Percentiles rank a stretch among this genome's conserved stretches.
Conservation (phyloP, 108 stramenopile genomes). For the Chaetoceros tenuissimus region DNA sequence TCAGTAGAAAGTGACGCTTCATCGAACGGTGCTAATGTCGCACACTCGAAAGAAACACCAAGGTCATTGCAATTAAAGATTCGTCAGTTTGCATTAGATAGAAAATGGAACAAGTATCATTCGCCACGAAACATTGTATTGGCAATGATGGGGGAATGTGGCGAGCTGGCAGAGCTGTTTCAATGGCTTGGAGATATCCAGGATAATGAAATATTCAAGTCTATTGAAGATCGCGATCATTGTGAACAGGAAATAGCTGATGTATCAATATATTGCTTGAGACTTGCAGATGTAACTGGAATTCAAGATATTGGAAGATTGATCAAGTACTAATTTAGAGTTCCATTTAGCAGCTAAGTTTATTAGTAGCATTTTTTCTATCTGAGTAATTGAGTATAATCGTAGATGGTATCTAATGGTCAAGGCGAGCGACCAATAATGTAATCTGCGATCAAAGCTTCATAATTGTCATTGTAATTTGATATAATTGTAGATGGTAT, state of each 20-base stretch:
- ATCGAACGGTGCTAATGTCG: neutral
- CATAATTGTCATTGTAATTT: no score
- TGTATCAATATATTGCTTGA: conserved; percentile 82
- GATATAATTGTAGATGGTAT: no score
- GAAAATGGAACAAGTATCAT: conserved; percentile 75
- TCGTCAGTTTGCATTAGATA: conserved; percentile 47
- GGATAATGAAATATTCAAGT: neutral
- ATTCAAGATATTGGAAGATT: conserved; percentile 4
- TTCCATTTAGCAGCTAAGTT: no score
- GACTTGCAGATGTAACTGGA: conserved; percentile 62
- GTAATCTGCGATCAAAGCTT: no score
- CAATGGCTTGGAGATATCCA: conserved; percentile 71
- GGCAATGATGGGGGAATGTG: conserved; percentile 84
- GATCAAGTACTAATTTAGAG: no score
- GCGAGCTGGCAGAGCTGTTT: conserved; percentile 85
- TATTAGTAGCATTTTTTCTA: no score
- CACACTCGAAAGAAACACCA: neutral
- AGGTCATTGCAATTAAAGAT: conserved; percentile 12
- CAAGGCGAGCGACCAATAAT: no score
- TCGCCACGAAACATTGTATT: conserved; percentile 78
- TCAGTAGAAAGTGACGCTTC: neutral
- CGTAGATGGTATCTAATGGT: no score
- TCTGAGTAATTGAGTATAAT: no score
- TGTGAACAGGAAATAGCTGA: conserved; percentile 89
- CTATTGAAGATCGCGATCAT: conserved; percentile 44